A percentile compares a stretch with the other conserved stretches of the same genome.
Conservation (phyloP, 495 filamentous ascomycete species). For the Tuber microsphaerosporum region DNA sequence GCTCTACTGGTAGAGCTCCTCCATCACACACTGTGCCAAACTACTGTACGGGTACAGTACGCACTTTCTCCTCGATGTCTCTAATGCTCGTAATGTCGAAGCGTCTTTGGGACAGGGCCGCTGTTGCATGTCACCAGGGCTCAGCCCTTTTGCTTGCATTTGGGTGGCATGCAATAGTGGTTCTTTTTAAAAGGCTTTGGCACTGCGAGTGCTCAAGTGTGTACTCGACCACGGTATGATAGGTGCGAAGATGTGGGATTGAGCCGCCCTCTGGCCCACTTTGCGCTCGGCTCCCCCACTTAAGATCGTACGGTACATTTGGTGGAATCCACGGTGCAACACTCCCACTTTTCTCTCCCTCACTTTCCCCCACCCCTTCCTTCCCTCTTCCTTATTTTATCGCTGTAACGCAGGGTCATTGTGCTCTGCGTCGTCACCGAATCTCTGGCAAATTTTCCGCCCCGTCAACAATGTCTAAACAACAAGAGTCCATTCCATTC, state of each 20-base stretch:
- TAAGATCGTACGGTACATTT: background rate
- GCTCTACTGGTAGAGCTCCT: background rate
- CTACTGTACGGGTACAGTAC: background rate
- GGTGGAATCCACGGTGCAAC: background rate
- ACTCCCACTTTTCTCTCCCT: background rate
- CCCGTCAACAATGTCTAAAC: conserved; percentile 32
- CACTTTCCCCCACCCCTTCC: background rate
- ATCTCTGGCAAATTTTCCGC: background rate
- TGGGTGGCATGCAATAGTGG: too few relatives aligned
- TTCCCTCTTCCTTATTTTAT: background rate
- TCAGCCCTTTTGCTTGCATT: too few relatives aligned
- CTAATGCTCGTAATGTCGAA: background rate
- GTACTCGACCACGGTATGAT: too few relatives aligned
- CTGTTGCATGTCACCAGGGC: too few relatives aligned
- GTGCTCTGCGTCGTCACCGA: background rate
- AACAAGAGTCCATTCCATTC: conserved; percentile 38
- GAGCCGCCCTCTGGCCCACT: background rate
- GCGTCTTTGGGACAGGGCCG: too few relatives aligned
- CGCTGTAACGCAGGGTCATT: background rate
- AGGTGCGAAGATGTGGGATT: background rate
- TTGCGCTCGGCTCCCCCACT: background rate
- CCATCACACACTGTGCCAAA: background rate
- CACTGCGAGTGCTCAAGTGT: too few relatives aligned
- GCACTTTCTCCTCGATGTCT: background rate
- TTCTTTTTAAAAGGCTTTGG: too few relatives aligned